Conservation (phyloP, 2,329 filamentous ascomycete species). For the Tricladium varicosporioides region DNA sequence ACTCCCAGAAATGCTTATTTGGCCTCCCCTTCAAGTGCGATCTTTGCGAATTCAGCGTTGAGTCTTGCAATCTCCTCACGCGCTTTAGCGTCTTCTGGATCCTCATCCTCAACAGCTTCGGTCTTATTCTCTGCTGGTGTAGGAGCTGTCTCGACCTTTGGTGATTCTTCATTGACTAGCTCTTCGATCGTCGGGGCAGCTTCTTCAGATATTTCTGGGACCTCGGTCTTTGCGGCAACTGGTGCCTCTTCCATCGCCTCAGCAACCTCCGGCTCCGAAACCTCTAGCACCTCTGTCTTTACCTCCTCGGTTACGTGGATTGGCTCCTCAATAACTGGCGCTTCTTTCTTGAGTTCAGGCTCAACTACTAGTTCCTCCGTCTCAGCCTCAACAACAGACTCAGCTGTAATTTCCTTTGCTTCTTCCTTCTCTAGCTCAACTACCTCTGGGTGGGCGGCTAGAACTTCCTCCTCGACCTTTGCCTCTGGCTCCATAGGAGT, state of each 20-base stretch:
- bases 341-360: constrained; percentile 18
- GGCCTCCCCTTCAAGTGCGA: constrained; percentile 11
- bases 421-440: constrained; percentile 11
- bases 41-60: constrained; percentile 28
- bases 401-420: neutral
- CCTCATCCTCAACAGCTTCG: constrained; percentile 10
- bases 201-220: constrained; percentile 1
- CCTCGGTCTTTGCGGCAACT: neutral
- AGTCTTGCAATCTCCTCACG: constrained; percentile 27
- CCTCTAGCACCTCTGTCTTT: constrained; percentile 13
- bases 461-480: constrained; percentile 13
- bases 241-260: neutral
- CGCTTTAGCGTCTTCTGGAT: constrained; percentile 26
- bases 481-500: constrained; percentile 6
- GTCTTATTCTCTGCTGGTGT: neutral
- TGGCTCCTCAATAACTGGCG: constrained; percentile 10
- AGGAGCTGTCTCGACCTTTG: neutral
- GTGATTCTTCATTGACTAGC: constrained; percentile 3
- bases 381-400: constrained; percentile 10
- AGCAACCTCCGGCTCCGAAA: constrained; percentile 2
- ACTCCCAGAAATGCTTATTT: neutral
- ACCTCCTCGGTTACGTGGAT: constrained; percentile 6
- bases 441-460: constrained; percentile 8
- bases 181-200: constrained; percentile 8
- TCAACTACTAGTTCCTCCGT: constrained; percentile 26